Conservation (phyloP, 306 rosid species). For the cucumber (Cucumis sativus) region DNA sequence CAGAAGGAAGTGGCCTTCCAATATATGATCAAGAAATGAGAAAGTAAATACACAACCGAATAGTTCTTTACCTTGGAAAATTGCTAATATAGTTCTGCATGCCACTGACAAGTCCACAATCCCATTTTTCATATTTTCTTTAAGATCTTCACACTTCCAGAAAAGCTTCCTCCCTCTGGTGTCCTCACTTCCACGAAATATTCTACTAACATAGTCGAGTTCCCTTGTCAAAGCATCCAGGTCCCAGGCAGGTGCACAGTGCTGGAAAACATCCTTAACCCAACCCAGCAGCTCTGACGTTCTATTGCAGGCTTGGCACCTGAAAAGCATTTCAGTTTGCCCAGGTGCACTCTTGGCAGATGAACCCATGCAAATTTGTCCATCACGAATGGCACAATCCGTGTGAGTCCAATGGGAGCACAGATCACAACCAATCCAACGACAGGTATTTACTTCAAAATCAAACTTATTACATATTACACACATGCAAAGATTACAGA, state of each 20-base stretch:
- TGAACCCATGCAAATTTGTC: constrained; percentile 72
- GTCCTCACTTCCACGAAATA: constrained; percentile 82
- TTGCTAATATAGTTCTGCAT: constrained; percentile 61
- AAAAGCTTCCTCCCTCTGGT: constrained; percentile 65
- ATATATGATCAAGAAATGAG: not conserved
- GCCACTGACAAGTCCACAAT: constrained; percentile 55
- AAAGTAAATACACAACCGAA: not conserved
- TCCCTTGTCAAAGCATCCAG: constrained; percentile 78
- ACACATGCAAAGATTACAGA: constrained; percentile 99
- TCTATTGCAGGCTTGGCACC: constrained; percentile 89
- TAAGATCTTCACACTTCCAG: constrained; percentile 80
- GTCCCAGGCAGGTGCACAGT: constrained; percentile 91
- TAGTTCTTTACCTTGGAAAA: constrained; percentile 67
- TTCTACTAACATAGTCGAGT: constrained; percentile 91
- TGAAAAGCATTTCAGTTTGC: constrained; percentile 86
- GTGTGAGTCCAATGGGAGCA: constrained; percentile 99
- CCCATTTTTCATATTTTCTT: constrained; percentile 55
- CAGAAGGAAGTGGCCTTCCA: not conserved
- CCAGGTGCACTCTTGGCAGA: constrained; percentile 70
- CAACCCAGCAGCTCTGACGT: constrained; percentile 97
- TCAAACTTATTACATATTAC: constrained; percentile 95
- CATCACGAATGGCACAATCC: constrained; percentile 92
- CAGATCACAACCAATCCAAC: constrained; percentile 97
- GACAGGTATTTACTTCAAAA: constrained; percentile 95
- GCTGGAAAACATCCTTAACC: constrained; percentile 98